These are phyloP conservation scores for Phlebiopsis flavidoalba DNA, from an alignment of 768 basidiomycete genomes.

Conservation along the genomic window DNA sequence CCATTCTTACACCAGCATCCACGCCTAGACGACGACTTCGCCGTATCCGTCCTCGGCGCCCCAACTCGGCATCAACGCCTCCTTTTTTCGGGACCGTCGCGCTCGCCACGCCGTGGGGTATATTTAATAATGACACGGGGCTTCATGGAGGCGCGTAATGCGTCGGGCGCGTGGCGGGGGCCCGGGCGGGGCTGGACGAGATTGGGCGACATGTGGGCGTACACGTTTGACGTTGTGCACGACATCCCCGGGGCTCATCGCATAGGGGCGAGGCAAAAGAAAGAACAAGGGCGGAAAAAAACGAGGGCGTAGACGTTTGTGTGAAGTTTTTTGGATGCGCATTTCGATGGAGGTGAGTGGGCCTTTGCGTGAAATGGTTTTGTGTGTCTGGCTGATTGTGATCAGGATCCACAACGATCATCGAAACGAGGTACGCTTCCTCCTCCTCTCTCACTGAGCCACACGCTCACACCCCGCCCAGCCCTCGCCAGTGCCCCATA, in stretches of 20 bases:
- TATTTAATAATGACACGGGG: slow-evolving; percentile 70
- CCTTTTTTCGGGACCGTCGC: slow-evolving; percentile 52
- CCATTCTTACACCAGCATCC: neutral
- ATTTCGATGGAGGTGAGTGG: slow-evolving; percentile 40
- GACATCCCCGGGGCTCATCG: slow-evolving; percentile 59
- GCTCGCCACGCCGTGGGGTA: slow-evolving; percentile 46
- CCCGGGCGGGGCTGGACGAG: slow-evolving; percentile 66
- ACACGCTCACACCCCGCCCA: no score
- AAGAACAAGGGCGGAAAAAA: slow-evolving; percentile 63
- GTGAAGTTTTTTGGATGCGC: slow-evolving; percentile 52
- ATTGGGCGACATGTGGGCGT: slow-evolving; percentile 80
- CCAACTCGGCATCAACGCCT: slow-evolving; percentile 47
- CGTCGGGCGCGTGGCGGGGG: slow-evolving; percentile 69
- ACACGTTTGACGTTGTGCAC: slow-evolving; percentile 76
- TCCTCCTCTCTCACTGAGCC: neutral
- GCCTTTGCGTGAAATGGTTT: no score
- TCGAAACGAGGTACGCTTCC: slow-evolving; percentile 58
- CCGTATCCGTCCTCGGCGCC: slow-evolving; percentile 57
- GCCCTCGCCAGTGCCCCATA: no score
- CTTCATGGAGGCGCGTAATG: slow-evolving; percentile 79
- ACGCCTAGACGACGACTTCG: slow-evolving; percentile 68
- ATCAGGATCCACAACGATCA: slow-evolving; percentile 72
- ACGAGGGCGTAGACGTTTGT: slow-evolving; percentile 54
- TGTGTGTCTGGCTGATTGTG: slow-evolving; percentile 30
- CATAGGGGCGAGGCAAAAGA: no score